Evolutionary conservation across 331 rosid species (phyloP).

Genomic region (Quercus lobata): DNA sequence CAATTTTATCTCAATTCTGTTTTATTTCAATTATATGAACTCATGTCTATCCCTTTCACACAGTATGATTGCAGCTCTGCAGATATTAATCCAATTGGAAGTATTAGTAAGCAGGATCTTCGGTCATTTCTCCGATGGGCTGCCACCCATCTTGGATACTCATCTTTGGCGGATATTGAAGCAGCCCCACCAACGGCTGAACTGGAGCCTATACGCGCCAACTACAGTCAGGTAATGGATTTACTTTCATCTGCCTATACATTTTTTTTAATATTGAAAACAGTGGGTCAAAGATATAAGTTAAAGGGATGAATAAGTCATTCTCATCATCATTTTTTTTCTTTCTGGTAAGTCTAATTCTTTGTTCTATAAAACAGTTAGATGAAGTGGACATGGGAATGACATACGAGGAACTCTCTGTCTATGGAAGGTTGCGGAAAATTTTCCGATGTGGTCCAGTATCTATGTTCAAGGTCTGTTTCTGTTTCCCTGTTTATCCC

Average conservation of each 20-base stretch:
- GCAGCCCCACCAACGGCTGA: constrained; percentile 99
- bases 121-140: constrained; percentile 90
- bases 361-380: constrained; percentile 44
- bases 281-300: background rate
- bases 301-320: constrained; percentile 12
- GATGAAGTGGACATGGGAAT: constrained; percentile 99
- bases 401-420: constrained; percentile 93
- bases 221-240: constrained; percentile 73
- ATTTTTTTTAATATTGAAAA: background rate
- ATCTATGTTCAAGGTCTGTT: constrained; percentile 70
- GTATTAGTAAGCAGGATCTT: constrained; percentile 92
- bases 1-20: background rate
- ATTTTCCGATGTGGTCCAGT: constrained; percentile 90
- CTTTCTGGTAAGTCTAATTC: background rate
- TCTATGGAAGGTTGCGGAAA: constrained; percentile 85
- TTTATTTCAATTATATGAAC: background rate
- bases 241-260: background rate
- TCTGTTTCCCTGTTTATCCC: background rate
- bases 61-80: constrained; percentile 98
- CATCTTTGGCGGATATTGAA: constrained; percentile 81
- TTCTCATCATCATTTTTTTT: background rate
- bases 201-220: constrained; percentile 87
- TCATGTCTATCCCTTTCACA: constrained; percentile 16
- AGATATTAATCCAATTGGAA: constrained; percentile 95
- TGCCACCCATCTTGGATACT: constrained; percentile 76